Evolutionary conservation across 225 moss, liverwort and hornwort species (phyloP), one percentile per base, ranked within the genome.

Genomic region (Physcomitrium patens): DNA sequence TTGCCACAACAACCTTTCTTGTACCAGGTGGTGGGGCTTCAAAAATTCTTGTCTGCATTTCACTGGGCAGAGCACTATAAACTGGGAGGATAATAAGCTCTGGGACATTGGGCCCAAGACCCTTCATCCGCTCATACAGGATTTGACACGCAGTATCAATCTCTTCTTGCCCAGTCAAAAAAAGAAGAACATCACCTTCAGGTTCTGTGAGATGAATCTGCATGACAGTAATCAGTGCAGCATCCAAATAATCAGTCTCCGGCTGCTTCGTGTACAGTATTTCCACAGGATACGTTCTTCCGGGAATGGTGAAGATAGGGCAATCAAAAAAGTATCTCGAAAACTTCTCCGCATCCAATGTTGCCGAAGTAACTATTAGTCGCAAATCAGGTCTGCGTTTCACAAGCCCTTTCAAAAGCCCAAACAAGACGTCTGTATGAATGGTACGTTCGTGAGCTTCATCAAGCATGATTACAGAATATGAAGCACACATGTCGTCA

Each of bases 351-450:
- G 72, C 89, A 43, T 91, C 91, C 2, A 91, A 63, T 1, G 86
- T 89, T 13, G 86, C 86, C 83, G 79, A 89, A 89, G 89, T 91
- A 1, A 91, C 76, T 14, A 91, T 74, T 10, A 91, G 86, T 57
- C 86, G 86, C 61, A 91, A 83, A 60, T 86, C 68, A 1, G 26
- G 80, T 2, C 80, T 75, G 46, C 56, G 68, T 67, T 85, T 76
- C 58, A 80, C 79, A 68, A 74, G 71, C 67, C 84, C 78, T 37
- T 91, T 86, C 3, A 89, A 77, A 24, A 86, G 73, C 26, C 79
- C 89, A 10, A 84, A 81, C 12, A 81, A 84, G 42, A 89, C 83
- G 26, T 84, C 82, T 4, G 62, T 91, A 6, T 86, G 79, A 49
- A 73, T 12, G 9, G 85, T 89, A 68, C 86, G 80, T 76, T 89